phyloP scores from a whole-genome alignment of 352 stramenopile species.

The Globisporangium alternatum region DNA sequence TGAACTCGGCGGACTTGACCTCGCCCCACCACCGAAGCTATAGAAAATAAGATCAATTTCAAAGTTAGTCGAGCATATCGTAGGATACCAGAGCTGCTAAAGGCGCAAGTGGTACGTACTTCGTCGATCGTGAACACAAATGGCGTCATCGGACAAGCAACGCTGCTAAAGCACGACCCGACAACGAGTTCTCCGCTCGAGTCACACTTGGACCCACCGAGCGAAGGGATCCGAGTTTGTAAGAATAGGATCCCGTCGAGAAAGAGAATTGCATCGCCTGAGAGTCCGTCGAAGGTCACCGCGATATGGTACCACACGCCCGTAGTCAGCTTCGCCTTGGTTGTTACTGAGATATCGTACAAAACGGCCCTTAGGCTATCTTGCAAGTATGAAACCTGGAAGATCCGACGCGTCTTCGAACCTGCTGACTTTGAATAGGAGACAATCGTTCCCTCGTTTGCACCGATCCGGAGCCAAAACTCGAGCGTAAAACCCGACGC shows the following conservation, averaged over 20 bases:
- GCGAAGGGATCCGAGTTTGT: constrained; percentile 4
- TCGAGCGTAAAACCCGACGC: constrained; percentile 22
- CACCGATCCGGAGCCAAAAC: constrained; percentile 22
- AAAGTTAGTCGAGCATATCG: not conserved
- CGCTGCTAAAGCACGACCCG: constrained; percentile 36
- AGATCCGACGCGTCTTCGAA: constrained; percentile 15
- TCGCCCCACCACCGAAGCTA: constrained; percentile 12
- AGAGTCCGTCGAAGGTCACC: constrained; percentile 5
- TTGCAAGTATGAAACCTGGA: constrained; percentile 8
- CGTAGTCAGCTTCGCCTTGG: constrained; percentile 2
- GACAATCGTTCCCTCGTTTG: constrained; percentile 24
- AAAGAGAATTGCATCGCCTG: not conserved
- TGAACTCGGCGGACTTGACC: constrained; percentile 10
- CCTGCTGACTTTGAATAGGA: constrained; percentile 22
- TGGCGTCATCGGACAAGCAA: constrained; percentile 28
- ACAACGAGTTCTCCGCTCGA: constrained; percentile 25
- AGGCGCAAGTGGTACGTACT: constrained; percentile 22
- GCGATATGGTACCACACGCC: constrained; percentile 10
- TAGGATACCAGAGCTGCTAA: not conserved
- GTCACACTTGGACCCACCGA: constrained; percentile 9
- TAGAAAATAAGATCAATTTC: not conserved
- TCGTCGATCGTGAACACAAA: constrained; percentile 51
- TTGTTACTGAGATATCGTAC: constrained; percentile 6
- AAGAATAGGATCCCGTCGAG: constrained; percentile 2
- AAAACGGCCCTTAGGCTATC: not conserved